phyloP scores from a whole-genome alignment of 2,329 filamentous ascomycete species.

The Myriosclerotinia scirpicola region DNA sequence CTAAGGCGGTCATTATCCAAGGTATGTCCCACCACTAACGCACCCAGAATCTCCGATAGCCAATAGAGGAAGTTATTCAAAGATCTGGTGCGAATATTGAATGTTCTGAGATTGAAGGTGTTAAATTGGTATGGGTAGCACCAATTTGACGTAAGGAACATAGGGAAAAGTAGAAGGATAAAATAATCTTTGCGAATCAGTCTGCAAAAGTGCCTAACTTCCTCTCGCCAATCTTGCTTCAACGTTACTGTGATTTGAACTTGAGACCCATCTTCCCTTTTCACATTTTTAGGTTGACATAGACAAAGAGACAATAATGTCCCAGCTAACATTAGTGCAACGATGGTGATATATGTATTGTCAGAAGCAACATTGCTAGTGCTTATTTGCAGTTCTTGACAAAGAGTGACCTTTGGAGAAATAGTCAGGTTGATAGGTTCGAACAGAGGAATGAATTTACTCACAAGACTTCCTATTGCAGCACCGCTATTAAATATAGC shows the following conservation, averaged over 20 bases:
- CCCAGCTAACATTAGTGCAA: conserved; percentile 40
- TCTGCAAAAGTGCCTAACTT: conserved; percentile 70
- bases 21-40: conserved; percentile 66
- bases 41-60: conserved; percentile 72
- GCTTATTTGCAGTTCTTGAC: conserved; percentile 65
- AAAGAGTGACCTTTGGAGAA: conserved; percentile 56
- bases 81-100: conserved; percentile 70
- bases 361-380: conserved; percentile 32
- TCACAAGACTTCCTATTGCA: conserved; percentile 26
- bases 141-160: conserved; percentile 76
- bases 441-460: neutral
- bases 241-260: conserved; percentile 72
- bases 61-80: conserved; percentile 77
- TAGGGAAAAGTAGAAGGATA: conserved; percentile 72
- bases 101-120: conserved; percentile 65
- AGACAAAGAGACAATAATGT: conserved; percentile 67
- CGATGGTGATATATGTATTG: conserved; percentile 25
- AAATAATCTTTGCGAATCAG: conserved; percentile 68
- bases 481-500: conserved; percentile 26
- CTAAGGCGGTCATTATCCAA: conserved; percentile 61
- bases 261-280: conserved; percentile 72
- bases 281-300: conserved; percentile 66
- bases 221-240: conserved; percentile 78
- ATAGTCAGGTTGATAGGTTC: conserved; percentile 5
- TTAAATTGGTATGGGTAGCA: conserved; percentile 81